Evolutionary conservation across 192 early-diverging fungal genomes (phyloP).

Genomic region (Backusella tarrabulga): DNA sequence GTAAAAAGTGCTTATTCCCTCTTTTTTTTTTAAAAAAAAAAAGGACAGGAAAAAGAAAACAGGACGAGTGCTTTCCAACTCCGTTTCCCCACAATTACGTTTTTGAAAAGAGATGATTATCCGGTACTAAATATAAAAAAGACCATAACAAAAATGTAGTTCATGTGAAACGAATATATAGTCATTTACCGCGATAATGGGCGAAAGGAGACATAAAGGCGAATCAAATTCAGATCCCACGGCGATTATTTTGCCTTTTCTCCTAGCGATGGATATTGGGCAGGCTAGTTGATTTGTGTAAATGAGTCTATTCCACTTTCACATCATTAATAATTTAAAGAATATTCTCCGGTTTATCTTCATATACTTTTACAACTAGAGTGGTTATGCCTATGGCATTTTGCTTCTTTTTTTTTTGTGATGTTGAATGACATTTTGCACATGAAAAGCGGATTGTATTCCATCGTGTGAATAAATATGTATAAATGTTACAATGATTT

Average conservation of each 20-base stretch:
- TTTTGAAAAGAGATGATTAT: background rate
- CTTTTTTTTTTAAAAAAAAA: background rate
- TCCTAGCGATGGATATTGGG: background rate
- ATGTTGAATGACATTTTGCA: background rate
- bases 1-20: background rate
- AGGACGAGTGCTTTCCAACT: background rate
- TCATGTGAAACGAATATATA: background rate
- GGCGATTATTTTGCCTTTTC: background rate
- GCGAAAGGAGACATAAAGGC: background rate
- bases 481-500: background rate
- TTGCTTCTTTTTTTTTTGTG: background rate
- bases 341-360: background rate
- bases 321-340: background rate
- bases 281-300: background rate
- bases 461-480: slow-evolving; percentile 1
- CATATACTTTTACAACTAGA: background rate
- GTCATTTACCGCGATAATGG: background rate
- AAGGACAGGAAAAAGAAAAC: background rate
- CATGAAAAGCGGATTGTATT: background rate
- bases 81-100: background rate
- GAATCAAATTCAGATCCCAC: background rate
- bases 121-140: background rate
- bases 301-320: background rate
- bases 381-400: background rate
- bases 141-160: background rate